Evolutionary conservation across 2,329 filamentous ascomycete genomes (phyloP).

Genomic region (Ceratocystis destructans): DNA sequence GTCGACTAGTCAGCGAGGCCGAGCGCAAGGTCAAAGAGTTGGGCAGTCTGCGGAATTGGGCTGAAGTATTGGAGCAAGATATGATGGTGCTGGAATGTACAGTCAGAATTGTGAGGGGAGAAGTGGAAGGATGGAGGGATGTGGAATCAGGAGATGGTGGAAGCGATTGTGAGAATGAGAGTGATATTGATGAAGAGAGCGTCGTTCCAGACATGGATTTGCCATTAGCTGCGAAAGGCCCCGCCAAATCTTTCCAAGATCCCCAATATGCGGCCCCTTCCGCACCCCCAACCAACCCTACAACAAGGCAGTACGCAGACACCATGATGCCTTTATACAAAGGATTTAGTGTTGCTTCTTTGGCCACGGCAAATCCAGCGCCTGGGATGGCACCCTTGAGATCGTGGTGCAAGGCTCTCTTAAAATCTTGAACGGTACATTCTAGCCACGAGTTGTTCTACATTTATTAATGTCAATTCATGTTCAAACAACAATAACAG

Average conservation of each 20-base stretch:
- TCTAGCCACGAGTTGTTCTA: neutral
- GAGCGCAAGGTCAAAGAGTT: slow-evolving; percentile 59
- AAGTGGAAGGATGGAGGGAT: slow-evolving; percentile 15
- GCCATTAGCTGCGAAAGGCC: neutral
- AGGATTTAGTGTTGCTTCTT: neutral
- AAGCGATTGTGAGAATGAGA: neutral
- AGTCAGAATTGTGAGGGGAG: slow-evolving; percentile 32
- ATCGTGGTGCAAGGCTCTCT: neutral
- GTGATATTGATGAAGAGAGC: neutral
- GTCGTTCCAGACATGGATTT: neutral
- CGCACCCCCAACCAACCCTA: neutral
- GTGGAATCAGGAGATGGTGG: slow-evolving; percentile 19
- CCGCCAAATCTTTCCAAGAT: neutral
- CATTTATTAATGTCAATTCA: neutral
- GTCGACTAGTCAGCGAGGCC: slow-evolving; percentile 48
- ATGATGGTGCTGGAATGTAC: slow-evolving; percentile 53
- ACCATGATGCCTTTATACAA: neutral
- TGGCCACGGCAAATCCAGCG: neutral
- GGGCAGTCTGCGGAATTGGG: slow-evolving; percentile 76
- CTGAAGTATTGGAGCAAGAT: slow-evolving; percentile 61
- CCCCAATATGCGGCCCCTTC: neutral
- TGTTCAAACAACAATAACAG: neutral
- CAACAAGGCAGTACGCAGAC: neutral
- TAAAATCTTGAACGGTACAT: neutral
- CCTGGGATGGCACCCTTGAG: neutral